Conservation (phyloP, 805 yeast species). For the Yarrowia hollandica region DNA sequence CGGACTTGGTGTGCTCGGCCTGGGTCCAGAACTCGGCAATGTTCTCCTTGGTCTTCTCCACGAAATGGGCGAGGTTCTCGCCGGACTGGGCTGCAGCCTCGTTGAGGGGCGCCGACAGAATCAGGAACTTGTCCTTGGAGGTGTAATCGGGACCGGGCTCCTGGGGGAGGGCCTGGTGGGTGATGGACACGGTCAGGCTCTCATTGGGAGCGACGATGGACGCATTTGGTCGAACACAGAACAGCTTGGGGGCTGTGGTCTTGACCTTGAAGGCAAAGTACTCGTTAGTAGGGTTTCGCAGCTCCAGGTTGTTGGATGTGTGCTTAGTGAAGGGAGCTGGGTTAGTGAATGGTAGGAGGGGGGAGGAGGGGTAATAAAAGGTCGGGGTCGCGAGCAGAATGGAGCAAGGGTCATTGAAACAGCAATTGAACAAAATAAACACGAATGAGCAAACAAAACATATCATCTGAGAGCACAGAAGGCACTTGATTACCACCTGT, state of each 20-base stretch:
- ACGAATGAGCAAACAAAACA: too few relatives aligned
- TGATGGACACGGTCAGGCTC: conserved; percentile 68
- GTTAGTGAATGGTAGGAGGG: neutral
- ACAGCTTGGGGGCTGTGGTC: conserved; percentile 94
- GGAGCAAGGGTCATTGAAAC: too few relatives aligned
- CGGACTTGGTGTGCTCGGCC: conserved; percentile 36
- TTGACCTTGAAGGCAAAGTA: conserved; percentile 90
- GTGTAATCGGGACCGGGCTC: conserved; percentile 73
- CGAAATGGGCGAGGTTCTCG: conserved; percentile 1
- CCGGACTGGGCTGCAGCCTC: conserved; percentile 23
- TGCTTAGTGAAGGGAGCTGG: conserved; percentile 74
- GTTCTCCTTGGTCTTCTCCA: conserved; percentile 23
- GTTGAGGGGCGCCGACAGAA: conserved; percentile 68
- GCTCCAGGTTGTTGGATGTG: conserved; percentile 60
- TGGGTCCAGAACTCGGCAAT: conserved; percentile 29
- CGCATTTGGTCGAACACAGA: conserved; percentile 96
- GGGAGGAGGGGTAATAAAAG: neutral
- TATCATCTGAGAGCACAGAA: too few relatives aligned
- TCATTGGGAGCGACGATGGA: conserved; percentile 75
- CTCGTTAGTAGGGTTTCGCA: conserved; percentile 57
- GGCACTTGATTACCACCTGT: too few relatives aligned
- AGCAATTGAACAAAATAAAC: neutral
- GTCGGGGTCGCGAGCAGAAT: too few relatives aligned
- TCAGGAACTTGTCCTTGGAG: conserved; percentile 89
- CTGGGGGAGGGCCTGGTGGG: conserved; percentile 76